Evolutionary conservation across 208 protist genomes (phyloP), one percentile per base, ranked within the genome.

Genomic region (Leishmania mexicana): DNA sequence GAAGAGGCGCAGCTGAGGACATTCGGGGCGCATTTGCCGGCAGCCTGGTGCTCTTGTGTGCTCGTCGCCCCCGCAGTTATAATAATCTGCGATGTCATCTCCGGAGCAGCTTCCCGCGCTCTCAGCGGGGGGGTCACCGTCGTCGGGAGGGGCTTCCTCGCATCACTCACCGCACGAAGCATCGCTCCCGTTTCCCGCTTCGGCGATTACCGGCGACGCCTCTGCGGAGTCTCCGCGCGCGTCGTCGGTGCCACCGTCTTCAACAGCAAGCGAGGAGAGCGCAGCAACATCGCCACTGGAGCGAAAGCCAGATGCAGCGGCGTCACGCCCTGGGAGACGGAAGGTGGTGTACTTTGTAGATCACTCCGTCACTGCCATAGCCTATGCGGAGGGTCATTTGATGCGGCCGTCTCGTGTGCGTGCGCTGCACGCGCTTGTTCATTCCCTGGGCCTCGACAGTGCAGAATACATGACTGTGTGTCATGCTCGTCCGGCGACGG

Each of bases 331-430:
- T 71, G 10, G 47, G 8, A 40, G 54, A 17, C 89, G 90, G 8
- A 85, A 87, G 54, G 92, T 96, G n/a, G 75, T 94, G 31, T 97
- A 95, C 80, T 94, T 97, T 87, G 86, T 93, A 38, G 93, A 97
- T 75, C 73, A 94, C 82, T 84, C 84, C 21, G 90, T 92, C 11
- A 93, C 93, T 6, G 78, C 89, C 53, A 94, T 97, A 70, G 88
- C 89, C 19, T 94, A 94, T 78, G 90, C 89, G 2, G 89, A 94
- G 81, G 89, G 83, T 19, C 93, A 97, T 81, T 62, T 95, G 15
- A 97, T 97, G 93, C 90, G 92, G 0, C 91, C 91, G 5, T 92
- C 90, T 8, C 93, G 93, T 0, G 92, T 97, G 57, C 90, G 89
- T 2, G 87, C 83, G 40, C 78, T 94, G 31, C 93, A 97, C 77